Evolutionary conservation across 1,139 yeast species (phyloP), one percentile per base, ranked within the genome.

Genomic region (Pichia sp.): DNA sequence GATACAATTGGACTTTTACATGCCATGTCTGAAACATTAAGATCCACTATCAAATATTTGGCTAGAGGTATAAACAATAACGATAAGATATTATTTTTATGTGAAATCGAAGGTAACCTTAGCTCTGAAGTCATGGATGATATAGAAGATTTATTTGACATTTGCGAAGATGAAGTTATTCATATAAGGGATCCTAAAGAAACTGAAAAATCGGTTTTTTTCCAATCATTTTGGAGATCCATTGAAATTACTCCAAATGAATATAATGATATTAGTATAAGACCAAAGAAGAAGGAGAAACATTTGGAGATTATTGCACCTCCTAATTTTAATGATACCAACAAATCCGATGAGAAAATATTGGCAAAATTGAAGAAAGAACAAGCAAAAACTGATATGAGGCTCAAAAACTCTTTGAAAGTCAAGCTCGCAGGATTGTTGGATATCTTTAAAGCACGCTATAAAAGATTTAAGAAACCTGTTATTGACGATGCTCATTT

Each of bases 401-500:
- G 87, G 65, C 73, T 90, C 59, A 90, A 90, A 68, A 92, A 93
- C 67, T 77, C 87, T 11, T 74, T 93, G 59, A 95, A 93, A 69
- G 83, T 93, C 56, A 90, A 87, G 68, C 75, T 93, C 34, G 87
- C 96, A 10, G 90, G 90, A 1, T 73, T 95, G 47, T 88, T 93
- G 95, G 98, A 93, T 60, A 74, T 89, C 43, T 86, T 93, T 72
- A 90, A 92, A 64, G 83, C 76, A 55, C 78, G 98, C 51, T 93
- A 92, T 68, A 90, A 90, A 65, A 77, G 96, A 57, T 95, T 93
- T 74, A 86, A 84, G 64, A 93, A 92, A 65, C 98, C 99, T 0
- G 78, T 87, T 0, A 81, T 93, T 58, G 98, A 92, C 57, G 97
- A 90, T 59, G 73, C 78, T 32, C 75, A 78, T 19, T 72, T 93